Evolutionary conservation across 257 asterid genomes (phyloP).

Genomic region (Mentha longifolia): DNA sequence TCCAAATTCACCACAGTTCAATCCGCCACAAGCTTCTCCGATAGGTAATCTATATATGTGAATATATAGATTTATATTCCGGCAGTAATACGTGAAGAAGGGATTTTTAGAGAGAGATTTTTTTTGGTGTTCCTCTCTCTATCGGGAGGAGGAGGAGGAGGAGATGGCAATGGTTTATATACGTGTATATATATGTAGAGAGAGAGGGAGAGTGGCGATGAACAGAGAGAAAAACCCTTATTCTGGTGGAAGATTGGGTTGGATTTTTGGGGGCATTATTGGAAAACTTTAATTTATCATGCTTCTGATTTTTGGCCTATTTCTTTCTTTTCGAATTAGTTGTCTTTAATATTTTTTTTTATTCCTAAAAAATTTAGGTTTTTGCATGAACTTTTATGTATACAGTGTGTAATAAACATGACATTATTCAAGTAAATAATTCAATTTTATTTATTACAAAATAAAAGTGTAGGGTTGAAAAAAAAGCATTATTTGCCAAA

Average conservation of each 20-base stretch:
- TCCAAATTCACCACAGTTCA: slow-evolving; percentile 32
- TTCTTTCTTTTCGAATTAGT: not conserved
- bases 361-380: no score
- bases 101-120: slow-evolving; percentile 35
- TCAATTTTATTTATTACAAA: no score
- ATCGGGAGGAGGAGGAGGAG: slow-evolving; percentile 25
- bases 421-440: no score
- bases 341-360: no score
- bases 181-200: slow-evolving; percentile 11
- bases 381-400: no score
- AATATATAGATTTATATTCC: slow-evolving; percentile 22
- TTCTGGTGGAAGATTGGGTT: slow-evolving; percentile 28
- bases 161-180: slow-evolving; percentile 22
- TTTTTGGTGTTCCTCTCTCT: slow-evolving; percentile 59
- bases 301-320: not conserved
- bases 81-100: slow-evolving; percentile 28
- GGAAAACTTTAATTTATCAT: slow-evolving; percentile 12
- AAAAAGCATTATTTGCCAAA: no score
- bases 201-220: slow-evolving; percentile 28
- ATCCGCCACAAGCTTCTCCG: slow-evolving; percentile 29
- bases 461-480: no score
- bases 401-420: no score
- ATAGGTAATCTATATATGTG: slow-evolving; percentile 16
- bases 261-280: slow-evolving; percentile 25
- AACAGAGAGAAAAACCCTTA: slow-evolving; percentile 38